phyloP scores from a whole-genome alignment of 2,329 filamentous ascomycete genomes.

The Penicillium oxalicum region DNA sequence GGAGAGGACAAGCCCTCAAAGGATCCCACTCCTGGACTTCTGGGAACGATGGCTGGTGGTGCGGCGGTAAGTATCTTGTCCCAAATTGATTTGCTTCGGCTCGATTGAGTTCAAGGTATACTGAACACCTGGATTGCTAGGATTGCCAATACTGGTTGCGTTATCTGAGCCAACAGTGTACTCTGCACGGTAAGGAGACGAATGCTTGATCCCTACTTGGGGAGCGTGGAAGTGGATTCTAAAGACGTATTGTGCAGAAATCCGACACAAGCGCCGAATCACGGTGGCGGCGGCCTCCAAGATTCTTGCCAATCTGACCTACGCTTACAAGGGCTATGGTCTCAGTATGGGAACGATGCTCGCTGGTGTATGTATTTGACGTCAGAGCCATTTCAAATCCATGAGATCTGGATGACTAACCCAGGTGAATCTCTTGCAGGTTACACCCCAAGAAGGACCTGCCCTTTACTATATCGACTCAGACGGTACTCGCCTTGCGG shows the following conservation, averaged over 20 bases:
- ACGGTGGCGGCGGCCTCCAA: conserved; percentile 95
- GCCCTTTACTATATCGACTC: conserved; percentile 99
- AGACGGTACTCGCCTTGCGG: conserved; percentile 84
- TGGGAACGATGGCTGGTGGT: conserved; percentile 97
- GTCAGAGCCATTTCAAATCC: conserved; percentile 35
- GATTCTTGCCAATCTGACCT: conserved; percentile 96
- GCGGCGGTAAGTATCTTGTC: conserved; percentile 60
- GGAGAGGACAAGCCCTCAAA: conserved; percentile 33
- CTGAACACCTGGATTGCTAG: conserved; percentile 34
- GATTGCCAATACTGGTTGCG: conserved; percentile 99
- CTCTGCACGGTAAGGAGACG: conserved; percentile 63
- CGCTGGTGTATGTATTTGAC: conserved; percentile 74
- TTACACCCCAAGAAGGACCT: conserved; percentile 75
- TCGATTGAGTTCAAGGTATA: not conserved
- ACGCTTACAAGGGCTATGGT: conserved; percentile 98
- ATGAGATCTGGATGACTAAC: not conserved
- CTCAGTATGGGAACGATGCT: conserved; percentile 99
- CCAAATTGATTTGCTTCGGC: no score
- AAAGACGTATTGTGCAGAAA: conserved; percentile 47
- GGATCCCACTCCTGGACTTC: conserved; percentile 48
- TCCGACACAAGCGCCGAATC: conserved; percentile 98
- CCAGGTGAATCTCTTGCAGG: conserved; percentile 16
- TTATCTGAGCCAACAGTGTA: conserved; percentile 98
- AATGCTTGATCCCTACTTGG: not conserved
- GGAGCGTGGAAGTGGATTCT: not conserved